Base-by-base conservation (phyloP, 2,329 filamentous ascomycete species). In the Penicillium sp. region DNA sequence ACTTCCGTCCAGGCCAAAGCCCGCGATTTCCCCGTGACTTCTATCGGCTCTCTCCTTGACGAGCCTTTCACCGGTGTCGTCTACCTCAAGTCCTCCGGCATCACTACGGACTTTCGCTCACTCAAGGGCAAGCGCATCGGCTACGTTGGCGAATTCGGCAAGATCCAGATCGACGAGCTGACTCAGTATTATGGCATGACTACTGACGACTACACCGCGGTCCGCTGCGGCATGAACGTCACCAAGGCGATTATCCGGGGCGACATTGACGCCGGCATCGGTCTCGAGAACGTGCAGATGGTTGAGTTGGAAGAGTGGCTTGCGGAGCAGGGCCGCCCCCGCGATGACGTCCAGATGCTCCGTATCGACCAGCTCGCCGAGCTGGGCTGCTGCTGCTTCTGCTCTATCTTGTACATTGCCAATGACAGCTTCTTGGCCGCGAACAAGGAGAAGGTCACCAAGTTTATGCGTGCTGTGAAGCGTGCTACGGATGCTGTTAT, bases 361-460 rank as follows among this genome's bases (percentile, higher is more conserved):
- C 87, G 90, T 70, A 93, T 93, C 71, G 90, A 93, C 73, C 85
- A 92, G 79, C 87, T 93, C 30, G 90, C 90, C 37, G 88, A 92
- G 75, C 82, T 92, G 3, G 90, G 90, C 53, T 93, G 90, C 80
- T 93, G 90, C 84, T 93, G 90, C 82, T 93, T 93, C 85, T 93
- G 90, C 78, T 87, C 87, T 30, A 90, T 93, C 74, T 82, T 93
- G 43, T 92, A 93, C 81, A 93, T 93, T 65, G 89, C 87, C 69
- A 92, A 93, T 76, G 89, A 92, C 70, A 71, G 71, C 8, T 93
- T 93, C 78, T 76, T 92, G 48, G 73, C 80, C n/a, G 79, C 84
- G 61, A 85, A 91, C 77, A 86, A 86, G 0, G 87, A 86, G 1
- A 87, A 88, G 73, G 86, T 90, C 3, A 77, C 78, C 60, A 84